Conservation (phyloP, 2,329 filamentous ascomycete genomes). For the Neocatenulostroma microsporum region DNA sequence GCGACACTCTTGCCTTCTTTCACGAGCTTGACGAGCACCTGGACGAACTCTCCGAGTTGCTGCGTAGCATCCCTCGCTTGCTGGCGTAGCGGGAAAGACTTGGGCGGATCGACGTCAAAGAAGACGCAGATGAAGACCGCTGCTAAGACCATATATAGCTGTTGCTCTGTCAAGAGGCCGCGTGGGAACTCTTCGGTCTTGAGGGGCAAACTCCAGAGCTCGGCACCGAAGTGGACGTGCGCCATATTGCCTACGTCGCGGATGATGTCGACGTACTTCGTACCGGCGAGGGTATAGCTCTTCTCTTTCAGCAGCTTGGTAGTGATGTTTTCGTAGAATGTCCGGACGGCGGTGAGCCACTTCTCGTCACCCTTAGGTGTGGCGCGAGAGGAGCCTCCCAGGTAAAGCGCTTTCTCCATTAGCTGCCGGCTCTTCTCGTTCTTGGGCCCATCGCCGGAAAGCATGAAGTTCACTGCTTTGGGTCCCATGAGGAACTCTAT, state of each 20-base stretch:
- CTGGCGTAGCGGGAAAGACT: constrained; percentile 45
- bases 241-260: constrained; percentile 46
- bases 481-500: constrained; percentile 39
- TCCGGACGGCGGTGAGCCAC: constrained; percentile 39
- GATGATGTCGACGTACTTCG: constrained; percentile 42
- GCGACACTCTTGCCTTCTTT: constrained; percentile 33
- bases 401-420: constrained; percentile 38
- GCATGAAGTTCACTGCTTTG: constrained; percentile 41
- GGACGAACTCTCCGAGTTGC: constrained; percentile 41
- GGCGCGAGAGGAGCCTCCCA: constrained; percentile 21
- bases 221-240: constrained; percentile 48
- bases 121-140: constrained; percentile 48
- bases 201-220: constrained; percentile 48
- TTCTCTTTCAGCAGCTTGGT: constrained; percentile 37
- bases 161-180: constrained; percentile 47
- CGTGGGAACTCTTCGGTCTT: constrained; percentile 46
- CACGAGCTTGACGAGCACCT: constrained; percentile 43
- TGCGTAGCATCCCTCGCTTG: constrained; percentile 42
- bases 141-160: constrained; percentile 47
- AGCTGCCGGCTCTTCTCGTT: constrained; percentile 38
- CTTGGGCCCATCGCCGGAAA: constrained; percentile 37
- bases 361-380: constrained; percentile 30
- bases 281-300: constrained; percentile 39
- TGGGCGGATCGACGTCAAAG: constrained; percentile 46
- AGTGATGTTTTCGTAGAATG: constrained; percentile 44